phyloP scores from a whole-genome alignment of 257 asterid species.

The Solanum chilense region DNA sequence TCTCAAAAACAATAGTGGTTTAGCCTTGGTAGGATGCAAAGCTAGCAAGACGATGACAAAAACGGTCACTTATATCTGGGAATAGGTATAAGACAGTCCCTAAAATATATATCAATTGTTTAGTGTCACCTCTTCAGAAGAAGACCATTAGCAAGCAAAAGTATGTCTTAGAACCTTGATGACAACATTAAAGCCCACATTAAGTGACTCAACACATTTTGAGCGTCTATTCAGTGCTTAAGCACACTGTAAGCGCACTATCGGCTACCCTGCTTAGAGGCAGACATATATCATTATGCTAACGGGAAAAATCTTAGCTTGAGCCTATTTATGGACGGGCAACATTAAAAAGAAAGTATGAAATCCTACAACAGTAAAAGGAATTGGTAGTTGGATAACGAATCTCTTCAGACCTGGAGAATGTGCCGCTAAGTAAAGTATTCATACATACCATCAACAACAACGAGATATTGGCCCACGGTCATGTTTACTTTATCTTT shows the following conservation, averaged over 20 bases:
- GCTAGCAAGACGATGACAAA: neutral
- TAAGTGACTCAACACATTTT: neutral
- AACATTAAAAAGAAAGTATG: neutral
- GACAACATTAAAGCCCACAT: neutral
- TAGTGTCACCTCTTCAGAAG: neutral
- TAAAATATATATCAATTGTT: neutral
- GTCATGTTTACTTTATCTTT: neutral
- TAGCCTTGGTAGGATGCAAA: neutral
- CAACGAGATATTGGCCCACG: neutral
- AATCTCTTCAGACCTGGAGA: neutral
- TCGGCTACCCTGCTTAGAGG: neutral
- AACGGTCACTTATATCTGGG: neutral
- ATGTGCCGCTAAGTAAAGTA: neutral
- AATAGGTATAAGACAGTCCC: neutral
- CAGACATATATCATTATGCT: neutral
- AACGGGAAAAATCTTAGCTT: neutral
- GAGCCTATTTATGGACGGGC: neutral
- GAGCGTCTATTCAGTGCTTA: neutral
- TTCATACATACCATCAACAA: neutral
- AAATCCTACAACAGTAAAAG: neutral
- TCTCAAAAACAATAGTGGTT: neutral
- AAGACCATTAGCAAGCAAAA: neutral
- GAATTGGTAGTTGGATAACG: neutral
- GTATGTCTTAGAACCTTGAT: neutral
- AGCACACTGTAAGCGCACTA: neutral